These are phyloP conservation scores for Hysterium pulicare DNA, from an alignment of 2,329 filamentous ascomycete species.

Conservation along the genomic window DNA sequence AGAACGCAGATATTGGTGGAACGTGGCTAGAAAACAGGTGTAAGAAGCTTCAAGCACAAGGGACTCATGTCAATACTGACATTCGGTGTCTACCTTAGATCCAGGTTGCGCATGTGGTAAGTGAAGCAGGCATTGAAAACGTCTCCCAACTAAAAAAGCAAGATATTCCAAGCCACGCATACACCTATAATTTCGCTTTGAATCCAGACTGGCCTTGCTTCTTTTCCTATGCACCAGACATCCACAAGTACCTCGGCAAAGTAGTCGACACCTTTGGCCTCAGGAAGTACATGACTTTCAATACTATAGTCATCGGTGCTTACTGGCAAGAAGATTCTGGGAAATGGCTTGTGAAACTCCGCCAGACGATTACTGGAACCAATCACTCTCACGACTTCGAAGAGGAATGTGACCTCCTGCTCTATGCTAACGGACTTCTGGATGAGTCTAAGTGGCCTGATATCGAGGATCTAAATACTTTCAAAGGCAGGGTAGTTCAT, in stretches of 20 bases:
- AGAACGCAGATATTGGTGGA: constrained; percentile 27
- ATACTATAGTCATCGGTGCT: not conserved
- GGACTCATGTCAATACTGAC: too few species aligned
- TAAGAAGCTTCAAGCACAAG: too few species aligned
- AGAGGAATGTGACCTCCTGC: constrained; percentile 43
- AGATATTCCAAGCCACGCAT: constrained; percentile 39
- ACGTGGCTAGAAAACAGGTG: constrained; percentile 30
- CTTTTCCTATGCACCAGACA: not conserved
- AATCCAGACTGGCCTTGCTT: not conserved
- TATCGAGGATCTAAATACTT: constrained; percentile 43
- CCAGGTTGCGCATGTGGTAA: constrained; percentile 26
- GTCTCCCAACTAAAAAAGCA: constrained; percentile 14
- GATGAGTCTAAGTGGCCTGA: constrained; percentile 38
- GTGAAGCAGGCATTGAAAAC: not conserved
- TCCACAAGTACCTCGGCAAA: not conserved
- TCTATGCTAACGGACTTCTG: constrained; percentile 44
- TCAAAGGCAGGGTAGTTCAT: constrained; percentile 44
- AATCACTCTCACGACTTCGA: constrained; percentile 38
- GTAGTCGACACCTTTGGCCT: not conserved
- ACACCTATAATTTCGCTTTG: constrained; percentile 38
- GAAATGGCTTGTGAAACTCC: constrained; percentile 38
- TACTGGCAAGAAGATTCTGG: not conserved
- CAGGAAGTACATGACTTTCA: constrained; percentile 1
- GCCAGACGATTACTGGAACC: constrained; percentile 35
- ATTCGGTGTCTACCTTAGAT: too few species aligned